Evolutionary conservation across 2,329 filamentous ascomycete species (phyloP).

Genomic region (Podosphaera fusca): DNA sequence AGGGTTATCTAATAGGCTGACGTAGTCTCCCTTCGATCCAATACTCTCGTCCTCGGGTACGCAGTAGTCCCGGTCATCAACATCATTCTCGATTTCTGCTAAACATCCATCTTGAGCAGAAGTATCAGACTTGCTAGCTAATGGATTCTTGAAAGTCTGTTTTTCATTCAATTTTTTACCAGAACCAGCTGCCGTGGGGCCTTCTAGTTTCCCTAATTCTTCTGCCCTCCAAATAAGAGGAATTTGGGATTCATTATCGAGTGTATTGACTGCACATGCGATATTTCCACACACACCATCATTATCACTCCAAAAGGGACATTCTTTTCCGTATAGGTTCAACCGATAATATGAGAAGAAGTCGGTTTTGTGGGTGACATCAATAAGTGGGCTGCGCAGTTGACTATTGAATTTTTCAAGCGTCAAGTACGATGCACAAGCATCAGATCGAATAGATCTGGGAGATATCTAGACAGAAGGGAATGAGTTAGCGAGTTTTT

Average conservation of each 20-base stretch:
- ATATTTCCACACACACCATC: slow-evolving; percentile 92
- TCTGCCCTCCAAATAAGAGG: slow-evolving; percentile 77
- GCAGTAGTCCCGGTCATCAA: slow-evolving; percentile 91
- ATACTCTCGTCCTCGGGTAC: slow-evolving; percentile 84
- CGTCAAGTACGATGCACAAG: slow-evolving; percentile 79
- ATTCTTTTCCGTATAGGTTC: slow-evolving; percentile 83
- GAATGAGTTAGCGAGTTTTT: slow-evolving; percentile 9
- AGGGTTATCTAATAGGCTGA: slow-evolving; percentile 78
- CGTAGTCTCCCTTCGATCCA: slow-evolving; percentile 77
- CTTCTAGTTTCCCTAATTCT: slow-evolving; percentile 77
- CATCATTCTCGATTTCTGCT: slow-evolving; percentile 91
- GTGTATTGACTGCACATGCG: slow-evolving; percentile 81
- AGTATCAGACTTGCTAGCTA: slow-evolving; percentile 65
- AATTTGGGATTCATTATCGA: slow-evolving; percentile 89
- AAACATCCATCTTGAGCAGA: slow-evolving; percentile 87
- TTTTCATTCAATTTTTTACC: slow-evolving; percentile 50
- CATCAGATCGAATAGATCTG: slow-evolving; percentile 72
- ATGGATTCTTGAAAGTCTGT: slow-evolving; percentile 41
- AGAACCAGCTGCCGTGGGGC: slow-evolving; percentile 76
- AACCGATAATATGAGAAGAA: slow-evolving; percentile 97
- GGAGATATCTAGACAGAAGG: slow-evolving; percentile 49
- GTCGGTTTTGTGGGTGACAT: slow-evolving; percentile 69
- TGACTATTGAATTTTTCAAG: slow-evolving; percentile 65
- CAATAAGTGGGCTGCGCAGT: slow-evolving; percentile 53
- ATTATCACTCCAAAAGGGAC: slow-evolving; percentile 89